Base-by-base conservation (phyloP, 192 early-diverging fungal genomes). In the Entomortierella chlamydospora region DNA sequence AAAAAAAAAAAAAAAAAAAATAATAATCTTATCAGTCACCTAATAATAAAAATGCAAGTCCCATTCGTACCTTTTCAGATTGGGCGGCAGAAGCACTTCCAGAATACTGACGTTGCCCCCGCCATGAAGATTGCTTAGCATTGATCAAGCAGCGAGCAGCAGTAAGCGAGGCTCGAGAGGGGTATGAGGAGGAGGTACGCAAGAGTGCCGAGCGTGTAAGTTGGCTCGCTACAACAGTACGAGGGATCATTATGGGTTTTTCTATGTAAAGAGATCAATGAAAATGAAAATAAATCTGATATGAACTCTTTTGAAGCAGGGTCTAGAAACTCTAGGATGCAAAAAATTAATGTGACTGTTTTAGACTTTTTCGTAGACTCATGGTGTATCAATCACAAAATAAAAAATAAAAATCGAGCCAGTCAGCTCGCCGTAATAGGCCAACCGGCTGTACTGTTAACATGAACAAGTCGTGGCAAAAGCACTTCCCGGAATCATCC, bases 61-160 rank as follows among this genome's bases (percentile, higher is more conserved):
- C 13, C 39, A 9, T 13, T 6, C 45, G 15, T 47, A 47, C 45
- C 45, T 47, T 47, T 47, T 47, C 42, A 11, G 42, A 29, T 23
- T 47, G 41, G 45, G 59, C 28, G 7, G 26, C 13, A 47, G 41
- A 25, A 26, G 26, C 37, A 45, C 74, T 78, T 29, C 67, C 67
- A 22, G 74, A 70, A 50, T 78, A 78, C 0, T 25, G 20, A 12
- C 53, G 60, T 12, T 52, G 39, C 39, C 63, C 73, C 50, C 59
- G 65, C 73, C 67, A 70, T 42, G 61, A 64, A 22, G 74, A 47
- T 18, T 43, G 67, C 62, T 70, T 78, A 43, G 74, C 34, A 34
- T 64, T 63, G 55, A 58, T 57, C 4, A 78, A 56, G 30, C 72
- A 66, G 23, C 67, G 74, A 12, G 67, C 53, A 41, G 74, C 73